Percentiles rank a stretch among this genome's conserved stretches.
Evolutionary conservation across 2,329 filamentous ascomycete species (phyloP).

Genomic region (Thelonectria rubi): DNA sequence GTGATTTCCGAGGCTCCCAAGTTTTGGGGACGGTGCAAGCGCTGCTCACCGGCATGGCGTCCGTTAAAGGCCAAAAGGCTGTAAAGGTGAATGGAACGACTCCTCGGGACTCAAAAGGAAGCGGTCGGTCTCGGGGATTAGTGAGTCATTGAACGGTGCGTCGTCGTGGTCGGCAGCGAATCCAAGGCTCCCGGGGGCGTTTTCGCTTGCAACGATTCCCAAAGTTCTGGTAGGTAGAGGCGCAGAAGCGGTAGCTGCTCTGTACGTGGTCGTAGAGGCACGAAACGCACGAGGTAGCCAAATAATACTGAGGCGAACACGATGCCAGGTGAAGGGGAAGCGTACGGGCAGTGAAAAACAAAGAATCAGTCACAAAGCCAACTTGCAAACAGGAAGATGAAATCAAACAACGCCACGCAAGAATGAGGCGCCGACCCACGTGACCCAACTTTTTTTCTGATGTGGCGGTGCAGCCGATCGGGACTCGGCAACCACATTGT

Average conservation of each 20-base stretch:
- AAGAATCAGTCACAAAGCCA: slow-evolving; percentile 40
- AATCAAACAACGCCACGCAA: slow-evolving; percentile 41
- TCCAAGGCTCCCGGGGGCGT: slow-evolving; percentile 19
- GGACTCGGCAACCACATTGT: not conserved
- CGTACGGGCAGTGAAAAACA: slow-evolving; percentile 36
- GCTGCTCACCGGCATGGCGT: slow-evolving; percentile 46
- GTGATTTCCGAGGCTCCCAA: slow-evolving; percentile 27
- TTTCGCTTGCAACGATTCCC: slow-evolving; percentile 32
- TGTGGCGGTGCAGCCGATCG: slow-evolving; percentile 38
- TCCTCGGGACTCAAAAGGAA: slow-evolving; percentile 36
- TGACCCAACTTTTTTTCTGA: slow-evolving; percentile 21
- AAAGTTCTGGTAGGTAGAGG: slow-evolving; percentile 31
- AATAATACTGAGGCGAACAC: slow-evolving; percentile 38
- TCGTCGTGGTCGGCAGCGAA: slow-evolving; percentile 17
- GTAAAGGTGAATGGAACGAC: slow-evolving; percentile 18
- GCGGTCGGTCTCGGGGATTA: slow-evolving; percentile 36
- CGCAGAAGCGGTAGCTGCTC: slow-evolving; percentile 37
- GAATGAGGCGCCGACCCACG: slow-evolving; percentile 30
- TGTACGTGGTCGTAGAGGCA: slow-evolving; percentile 34
- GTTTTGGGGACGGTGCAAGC: slow-evolving; percentile 8
- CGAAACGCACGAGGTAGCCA: slow-evolving; percentile 33
- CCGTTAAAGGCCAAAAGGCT: slow-evolving; percentile 25
- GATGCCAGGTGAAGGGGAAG: slow-evolving; percentile 32
- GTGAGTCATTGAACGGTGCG: slow-evolving; percentile 42
- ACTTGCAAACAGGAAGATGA: slow-evolving; percentile 39